Conservation (phyloP, 2,329 filamentous ascomycete species). For the Rosellinia necatrix region DNA sequence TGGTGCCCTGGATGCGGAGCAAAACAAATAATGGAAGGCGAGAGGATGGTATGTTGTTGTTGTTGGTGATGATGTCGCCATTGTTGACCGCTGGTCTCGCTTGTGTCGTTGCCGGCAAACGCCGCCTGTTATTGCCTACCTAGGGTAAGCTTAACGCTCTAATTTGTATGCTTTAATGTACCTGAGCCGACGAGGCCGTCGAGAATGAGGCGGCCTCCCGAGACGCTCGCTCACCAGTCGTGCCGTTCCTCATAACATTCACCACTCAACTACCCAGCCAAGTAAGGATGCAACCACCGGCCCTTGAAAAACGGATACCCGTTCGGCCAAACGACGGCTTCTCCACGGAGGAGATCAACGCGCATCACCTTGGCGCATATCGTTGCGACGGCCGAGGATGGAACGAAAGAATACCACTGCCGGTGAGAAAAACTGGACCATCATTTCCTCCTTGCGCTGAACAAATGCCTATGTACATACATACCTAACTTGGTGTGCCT, state of each 20-base stretch:
- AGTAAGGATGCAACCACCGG: no score
- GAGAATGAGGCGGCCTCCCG: not conserved
- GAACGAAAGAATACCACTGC: not conserved
- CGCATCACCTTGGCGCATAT: not conserved
- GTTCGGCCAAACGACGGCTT: no score
- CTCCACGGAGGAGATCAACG: not conserved
- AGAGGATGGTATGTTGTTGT: no score
- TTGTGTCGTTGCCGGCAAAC: slow-evolving; percentile 7
- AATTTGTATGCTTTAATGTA: slow-evolving; percentile 1
- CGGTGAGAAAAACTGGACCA: no score
- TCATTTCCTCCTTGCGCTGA: no score
- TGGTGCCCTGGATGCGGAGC: no score
- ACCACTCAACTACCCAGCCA: no score
- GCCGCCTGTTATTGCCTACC: not conserved
- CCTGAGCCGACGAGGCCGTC: slow-evolving; percentile 9
- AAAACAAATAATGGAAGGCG: no score
- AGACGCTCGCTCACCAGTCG: not conserved
- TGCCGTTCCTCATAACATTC: not conserved
- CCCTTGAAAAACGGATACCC: no score
- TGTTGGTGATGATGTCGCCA: no score
- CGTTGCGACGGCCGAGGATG: not conserved
- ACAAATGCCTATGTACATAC: no score
- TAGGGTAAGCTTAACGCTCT: not conserved
- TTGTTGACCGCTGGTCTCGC: slow-evolving; percentile 18
- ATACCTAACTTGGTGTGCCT: no score